Percentiles rank a stretch among this genome's conserved stretches.
Conservation (phyloP, 179 eudicot species). For the Spinacia oleracea region DNA sequence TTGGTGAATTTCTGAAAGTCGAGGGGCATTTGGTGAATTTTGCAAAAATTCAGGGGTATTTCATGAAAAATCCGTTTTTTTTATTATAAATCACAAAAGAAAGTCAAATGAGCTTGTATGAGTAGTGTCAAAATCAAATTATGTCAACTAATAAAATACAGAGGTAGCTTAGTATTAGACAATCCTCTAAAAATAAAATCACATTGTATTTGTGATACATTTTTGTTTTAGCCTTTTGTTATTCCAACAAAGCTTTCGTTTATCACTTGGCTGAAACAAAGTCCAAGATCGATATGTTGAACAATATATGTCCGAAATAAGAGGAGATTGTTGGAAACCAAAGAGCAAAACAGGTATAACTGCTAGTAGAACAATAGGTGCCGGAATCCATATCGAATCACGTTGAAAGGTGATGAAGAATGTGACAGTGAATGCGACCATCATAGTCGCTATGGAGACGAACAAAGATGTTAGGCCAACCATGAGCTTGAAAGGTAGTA, state of each 20-base stretch:
- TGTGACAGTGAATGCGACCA: constrained; percentile 23
- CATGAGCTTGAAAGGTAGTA: constrained; percentile 39
- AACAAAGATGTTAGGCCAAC: constrained; percentile 30
- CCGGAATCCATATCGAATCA: constrained; percentile 18
- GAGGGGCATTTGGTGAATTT: too few species aligned
- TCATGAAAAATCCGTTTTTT: too few species aligned
- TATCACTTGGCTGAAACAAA: constrained; percentile 10
- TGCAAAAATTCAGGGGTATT: too few species aligned
- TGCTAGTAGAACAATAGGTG: constrained; percentile 26
- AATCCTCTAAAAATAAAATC: too few species aligned
- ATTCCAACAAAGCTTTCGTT: neutral
- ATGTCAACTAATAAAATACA: too few species aligned
- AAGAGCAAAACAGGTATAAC: constrained; percentile 24
- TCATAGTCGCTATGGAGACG: constrained; percentile 40
- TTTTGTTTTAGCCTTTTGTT: too few species aligned
- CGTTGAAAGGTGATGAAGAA: constrained; percentile 21
- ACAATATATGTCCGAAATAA: constrained; percentile 24
- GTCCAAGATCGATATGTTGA: constrained; percentile 14
- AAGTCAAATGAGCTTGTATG: too few species aligned
- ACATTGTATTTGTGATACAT: too few species aligned
- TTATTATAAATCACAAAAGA: too few species aligned
- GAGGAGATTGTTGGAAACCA: constrained; percentile 22
- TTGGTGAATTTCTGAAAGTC: too few species aligned
- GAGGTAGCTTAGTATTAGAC: too few species aligned
- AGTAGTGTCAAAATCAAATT: too few species aligned